These are phyloP conservation scores for Mycogone perniciosa DNA, from an alignment of 2,329 filamentous ascomycete species.

Conservation along the genomic window DNA sequence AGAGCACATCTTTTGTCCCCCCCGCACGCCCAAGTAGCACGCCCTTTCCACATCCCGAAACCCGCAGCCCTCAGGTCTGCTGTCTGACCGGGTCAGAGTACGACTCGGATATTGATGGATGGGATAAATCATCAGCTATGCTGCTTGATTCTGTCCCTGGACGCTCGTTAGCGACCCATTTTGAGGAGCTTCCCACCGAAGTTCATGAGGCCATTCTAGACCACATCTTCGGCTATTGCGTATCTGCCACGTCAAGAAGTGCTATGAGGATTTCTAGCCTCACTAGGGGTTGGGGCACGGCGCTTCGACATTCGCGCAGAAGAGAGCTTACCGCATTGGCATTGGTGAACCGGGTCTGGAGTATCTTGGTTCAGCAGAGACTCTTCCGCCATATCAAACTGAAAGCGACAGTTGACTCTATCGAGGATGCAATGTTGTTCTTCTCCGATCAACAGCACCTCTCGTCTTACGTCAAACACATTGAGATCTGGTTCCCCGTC, in stretches of 20 bases:
- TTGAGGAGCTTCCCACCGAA: slow-evolving; percentile 56
- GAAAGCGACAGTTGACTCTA: slow-evolving; percentile 60
- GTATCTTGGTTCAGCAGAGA: slow-evolving; percentile 60
- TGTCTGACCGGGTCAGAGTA: slow-evolving; percentile 21
- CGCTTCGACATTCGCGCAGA: slow-evolving; percentile 59
- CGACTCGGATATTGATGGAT: slow-evolving; percentile 13
- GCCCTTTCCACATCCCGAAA: slow-evolving; percentile 51
- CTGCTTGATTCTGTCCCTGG: slow-evolving; percentile 13
- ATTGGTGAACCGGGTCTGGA: slow-evolving; percentile 57
- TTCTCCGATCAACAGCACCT: slow-evolving; percentile 55
- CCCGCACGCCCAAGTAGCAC: slow-evolving; percentile 51
- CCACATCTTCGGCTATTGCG: slow-evolving; percentile 62
- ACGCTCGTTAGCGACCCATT: slow-evolving; percentile 25
- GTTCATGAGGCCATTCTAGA: slow-evolving; percentile 69
- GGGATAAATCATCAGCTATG: slow-evolving; percentile 6
- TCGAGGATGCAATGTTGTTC: slow-evolving; percentile 54
- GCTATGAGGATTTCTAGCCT: slow-evolving; percentile 47
- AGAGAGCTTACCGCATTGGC: slow-evolving; percentile 62
- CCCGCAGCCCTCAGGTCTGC: slow-evolving; percentile 29
- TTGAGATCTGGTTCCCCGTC: slow-evolving; percentile 73
- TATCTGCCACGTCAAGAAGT: slow-evolving; percentile 53
- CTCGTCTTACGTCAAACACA: slow-evolving; percentile 59
- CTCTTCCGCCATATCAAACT: slow-evolving; percentile 72
- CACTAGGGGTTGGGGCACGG: slow-evolving; percentile 56
- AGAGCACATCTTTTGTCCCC: slow-evolving; percentile 31